These are phyloP conservation scores for Aspergillus texensis DNA, from an alignment of 2,329 filamentous ascomycete genomes.

Conservation along the genomic window DNA sequence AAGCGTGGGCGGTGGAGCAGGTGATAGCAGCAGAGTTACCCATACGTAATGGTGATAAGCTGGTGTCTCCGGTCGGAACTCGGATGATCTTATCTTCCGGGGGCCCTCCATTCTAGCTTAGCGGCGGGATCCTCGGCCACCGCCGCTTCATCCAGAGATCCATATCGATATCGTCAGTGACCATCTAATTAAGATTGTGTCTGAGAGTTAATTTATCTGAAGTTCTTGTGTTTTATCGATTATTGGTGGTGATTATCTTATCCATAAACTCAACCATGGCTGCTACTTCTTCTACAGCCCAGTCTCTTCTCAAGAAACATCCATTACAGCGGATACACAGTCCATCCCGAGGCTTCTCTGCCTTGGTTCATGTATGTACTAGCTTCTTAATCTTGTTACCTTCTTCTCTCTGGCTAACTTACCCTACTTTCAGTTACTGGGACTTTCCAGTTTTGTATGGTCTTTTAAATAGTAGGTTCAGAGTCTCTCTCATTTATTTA, in stretches of 20 bases:
- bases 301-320: conserved; percentile 36
- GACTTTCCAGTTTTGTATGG: conserved; percentile 46
- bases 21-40: neutral
- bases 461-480: conserved; percentile 49
- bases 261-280: neutral
- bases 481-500: neutral
- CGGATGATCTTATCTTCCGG: conserved; percentile 4
- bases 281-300: conserved; percentile 15
- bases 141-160: neutral
- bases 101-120: neutral
- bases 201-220: too few species aligned
- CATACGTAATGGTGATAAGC: conserved; percentile 4
- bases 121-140: neutral
- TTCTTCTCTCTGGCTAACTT: conserved; percentile 23
- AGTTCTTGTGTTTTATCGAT: too few species aligned
- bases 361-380: conserved; percentile 49
- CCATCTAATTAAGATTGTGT: neutral
- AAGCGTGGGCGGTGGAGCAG: conserved; percentile 1
- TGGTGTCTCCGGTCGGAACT: conserved; percentile 3
- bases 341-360: conserved; percentile 46
- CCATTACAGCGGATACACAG: conserved; percentile 48
- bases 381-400: conserved; percentile 11
- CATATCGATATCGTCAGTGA: neutral
- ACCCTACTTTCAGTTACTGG: conserved; percentile 31
- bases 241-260: neutral